phyloP scores from a whole-genome alignment of 768 basidiomycete genomes.

The Trametes meyenii region DNA sequence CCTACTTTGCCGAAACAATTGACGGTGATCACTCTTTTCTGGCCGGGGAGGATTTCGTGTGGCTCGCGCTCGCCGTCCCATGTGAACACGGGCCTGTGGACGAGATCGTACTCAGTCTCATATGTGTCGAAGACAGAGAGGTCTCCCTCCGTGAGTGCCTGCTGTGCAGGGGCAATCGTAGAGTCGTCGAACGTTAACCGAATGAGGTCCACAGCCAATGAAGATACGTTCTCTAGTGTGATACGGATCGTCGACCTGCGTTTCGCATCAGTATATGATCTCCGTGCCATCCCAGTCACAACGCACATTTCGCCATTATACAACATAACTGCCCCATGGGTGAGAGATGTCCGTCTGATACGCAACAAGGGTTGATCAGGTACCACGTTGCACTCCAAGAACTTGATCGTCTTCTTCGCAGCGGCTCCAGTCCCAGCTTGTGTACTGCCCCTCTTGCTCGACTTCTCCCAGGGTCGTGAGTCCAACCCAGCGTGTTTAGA shows the following conservation, averaged over 20 bases:
- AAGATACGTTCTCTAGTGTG: conserved; percentile 88
- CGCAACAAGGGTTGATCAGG: conserved; percentile 87
- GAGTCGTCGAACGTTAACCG: conserved; percentile 90
- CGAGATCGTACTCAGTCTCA: conserved; percentile 84
- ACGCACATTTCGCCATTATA: conserved; percentile 91
- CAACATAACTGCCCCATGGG: conserved; percentile 92
- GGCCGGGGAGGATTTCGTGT: conserved; percentile 68
- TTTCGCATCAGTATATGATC: conserved; percentile 13
- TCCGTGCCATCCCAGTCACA: background rate
- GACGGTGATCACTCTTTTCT: conserved; percentile 67
- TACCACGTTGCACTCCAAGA: conserved; percentile 82
- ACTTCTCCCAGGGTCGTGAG: conserved; percentile 63
- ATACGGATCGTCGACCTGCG: conserved; percentile 80
- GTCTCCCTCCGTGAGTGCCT: conserved; percentile 77
- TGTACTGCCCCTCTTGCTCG: conserved; percentile 42
- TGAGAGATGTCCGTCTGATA: conserved; percentile 85
- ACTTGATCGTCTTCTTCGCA: conserved; percentile 43
- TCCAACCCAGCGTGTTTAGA: conserved; percentile 77
- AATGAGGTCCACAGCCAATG: conserved; percentile 81
- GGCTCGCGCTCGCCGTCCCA: conserved; percentile 56
- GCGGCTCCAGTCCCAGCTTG: conserved; percentile 27
- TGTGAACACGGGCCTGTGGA: conserved; percentile 77
- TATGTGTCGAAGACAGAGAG: conserved; percentile 85
- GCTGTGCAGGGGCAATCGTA: conserved; percentile 74
- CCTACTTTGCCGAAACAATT: conserved; percentile 87